phyloP scores from a whole-genome alignment of 176 grass and related monocot genomes.

The Urochloa ruziziensis region DNA sequence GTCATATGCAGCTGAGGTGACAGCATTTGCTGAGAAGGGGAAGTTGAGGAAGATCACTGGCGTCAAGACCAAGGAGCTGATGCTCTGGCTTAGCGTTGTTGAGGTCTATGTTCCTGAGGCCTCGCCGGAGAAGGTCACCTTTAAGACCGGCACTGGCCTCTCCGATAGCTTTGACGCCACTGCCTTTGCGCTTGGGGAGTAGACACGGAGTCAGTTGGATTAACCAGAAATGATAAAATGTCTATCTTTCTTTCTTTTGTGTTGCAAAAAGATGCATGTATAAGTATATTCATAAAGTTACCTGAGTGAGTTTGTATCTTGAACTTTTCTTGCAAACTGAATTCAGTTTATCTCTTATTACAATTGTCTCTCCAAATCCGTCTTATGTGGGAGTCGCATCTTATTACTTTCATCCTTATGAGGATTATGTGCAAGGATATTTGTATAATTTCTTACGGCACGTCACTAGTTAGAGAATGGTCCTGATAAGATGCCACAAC shows the following conservation, averaged over 20 bases:
- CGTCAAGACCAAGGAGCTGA: constrained; percentile 33
- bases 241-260: too few relatives aligned
- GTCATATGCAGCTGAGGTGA: background rate
- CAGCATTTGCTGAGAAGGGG: background rate
- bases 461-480: too few relatives aligned
- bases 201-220: background rate
- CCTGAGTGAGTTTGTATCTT: background rate
- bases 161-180: background rate
- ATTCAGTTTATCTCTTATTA: background rate
- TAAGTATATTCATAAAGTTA: background rate
- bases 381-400: background rate
- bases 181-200: background rate
- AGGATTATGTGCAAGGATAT: too few relatives aligned
- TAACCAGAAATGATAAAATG: background rate
- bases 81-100: constrained; percentile 25
- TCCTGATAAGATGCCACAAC: too few relatives aligned
- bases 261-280: background rate
- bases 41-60: constrained; percentile 20
- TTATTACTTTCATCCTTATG: background rate
- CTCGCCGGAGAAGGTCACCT: background rate
- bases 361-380: background rate
- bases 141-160: constrained; percentile 14
- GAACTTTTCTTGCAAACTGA: background rate
- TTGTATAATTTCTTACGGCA: too few relatives aligned
- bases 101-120: constrained; percentile 12